Percentiles rank a stretch among this genome's conserved stretches.
Evolutionary conservation across 441 rosid species (phyloP).

Genomic region (Viola pubescens): DNA sequence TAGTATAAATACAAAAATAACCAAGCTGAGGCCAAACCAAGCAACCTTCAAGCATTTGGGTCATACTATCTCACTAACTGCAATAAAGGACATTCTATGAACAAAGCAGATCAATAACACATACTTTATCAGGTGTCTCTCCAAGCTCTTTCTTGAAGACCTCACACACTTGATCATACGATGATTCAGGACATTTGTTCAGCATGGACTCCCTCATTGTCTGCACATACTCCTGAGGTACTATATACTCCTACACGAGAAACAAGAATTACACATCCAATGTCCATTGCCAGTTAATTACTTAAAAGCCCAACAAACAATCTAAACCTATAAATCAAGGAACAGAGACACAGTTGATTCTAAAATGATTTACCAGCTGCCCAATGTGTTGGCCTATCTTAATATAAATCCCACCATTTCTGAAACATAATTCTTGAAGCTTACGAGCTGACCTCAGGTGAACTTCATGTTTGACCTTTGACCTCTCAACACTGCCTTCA

Average conservation of each 20-base stretch:
- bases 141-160: constrained; percentile 92
- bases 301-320: constrained; percentile 4
- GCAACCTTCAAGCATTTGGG: not conserved
- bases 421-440: constrained; percentile 88
- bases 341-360: not conserved
- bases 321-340: not conserved
- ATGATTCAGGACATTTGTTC: constrained; percentile 89
- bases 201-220: constrained; percentile 85
- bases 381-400: constrained; percentile 94
- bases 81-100: not conserved
- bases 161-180: constrained; percentile 85
- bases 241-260: constrained; percentile 61
- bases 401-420: constrained; percentile 87
- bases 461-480: constrained; percentile 65
- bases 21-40: not conserved
- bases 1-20: constrained; percentile 3
- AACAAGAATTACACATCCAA: not conserved
- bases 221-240: constrained; percentile 78
- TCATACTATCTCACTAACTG: too few relatives aligned
- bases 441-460: constrained; percentile 80
- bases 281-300: not conserved
- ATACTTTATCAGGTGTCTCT: constrained; percentile 72
- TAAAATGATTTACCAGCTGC: constrained; percentile 47
- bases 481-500: constrained; percentile 69
- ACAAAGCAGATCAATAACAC: constrained; percentile 18